Percentiles rank a stretch among this genome's conserved stretches.
phyloP scores from a whole-genome alignment of 129 eudicot species.

The Lactuca sativa region DNA sequence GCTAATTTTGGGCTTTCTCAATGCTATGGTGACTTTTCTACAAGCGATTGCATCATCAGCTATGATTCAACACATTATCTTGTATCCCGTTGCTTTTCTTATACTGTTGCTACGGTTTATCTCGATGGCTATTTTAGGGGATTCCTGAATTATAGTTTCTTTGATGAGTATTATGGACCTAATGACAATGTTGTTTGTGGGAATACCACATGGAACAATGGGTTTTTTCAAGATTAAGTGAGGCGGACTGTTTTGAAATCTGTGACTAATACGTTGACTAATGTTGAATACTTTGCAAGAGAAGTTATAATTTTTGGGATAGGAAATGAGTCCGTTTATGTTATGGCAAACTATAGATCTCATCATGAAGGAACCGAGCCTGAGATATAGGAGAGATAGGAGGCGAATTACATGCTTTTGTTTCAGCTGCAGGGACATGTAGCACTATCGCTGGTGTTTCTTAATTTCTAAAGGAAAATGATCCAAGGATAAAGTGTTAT shows the following conservation, averaged over 20 bases:
- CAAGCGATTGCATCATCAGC: constrained; percentile 65
- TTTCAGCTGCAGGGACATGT: too few relatives aligned
- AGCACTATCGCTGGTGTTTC: too few relatives aligned
- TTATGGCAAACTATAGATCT: too few relatives aligned
- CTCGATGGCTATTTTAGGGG: constrained; percentile 82
- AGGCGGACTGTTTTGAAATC: constrained; percentile 51
- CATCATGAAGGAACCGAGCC: too few relatives aligned
- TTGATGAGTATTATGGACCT: constrained; percentile 52
- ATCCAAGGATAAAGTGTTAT: too few relatives aligned
- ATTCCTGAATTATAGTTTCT: constrained; percentile 58
- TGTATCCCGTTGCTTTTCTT: constrained; percentile 71
- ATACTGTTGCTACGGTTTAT: constrained; percentile 51
- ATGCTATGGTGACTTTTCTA: constrained; percentile 75
- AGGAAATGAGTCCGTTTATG: constrained; percentile 49
- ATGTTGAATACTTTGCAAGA: constrained; percentile 42
- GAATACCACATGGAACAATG: constrained; percentile 43
- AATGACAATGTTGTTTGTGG: constrained; percentile 50
- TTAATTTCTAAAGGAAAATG: too few relatives aligned
- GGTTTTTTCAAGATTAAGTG: constrained; percentile 36
- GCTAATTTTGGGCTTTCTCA: constrained; percentile 53
- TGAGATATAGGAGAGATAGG: too few relatives aligned
- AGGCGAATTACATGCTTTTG: too few relatives aligned
- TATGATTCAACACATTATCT: constrained; percentile 62
- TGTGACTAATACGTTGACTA: constrained; percentile 38
- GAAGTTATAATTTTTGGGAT: constrained; percentile 30